Evolutionary conservation across 371 early-diverging fungal genomes (phyloP), one percentile per base, ranked within the genome.

Genomic region (Rhizopus microsporus): DNA sequence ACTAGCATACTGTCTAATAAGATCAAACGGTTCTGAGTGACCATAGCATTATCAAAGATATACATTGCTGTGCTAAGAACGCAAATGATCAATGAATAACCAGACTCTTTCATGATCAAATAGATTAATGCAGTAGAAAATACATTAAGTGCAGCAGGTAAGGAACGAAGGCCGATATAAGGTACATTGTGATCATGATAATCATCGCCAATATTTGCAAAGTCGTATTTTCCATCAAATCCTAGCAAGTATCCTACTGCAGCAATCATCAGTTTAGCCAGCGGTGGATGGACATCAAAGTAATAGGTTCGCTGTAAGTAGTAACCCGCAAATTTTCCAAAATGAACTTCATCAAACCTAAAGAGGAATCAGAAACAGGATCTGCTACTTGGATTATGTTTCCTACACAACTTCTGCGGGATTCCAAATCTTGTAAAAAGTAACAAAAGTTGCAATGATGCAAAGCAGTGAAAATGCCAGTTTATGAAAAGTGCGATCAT

Each of bases 241-340:
- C 98, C 97, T 31, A 92, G 71, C 23, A 95, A 64, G 57, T 82
- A 89, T 1, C 95, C 96, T 50, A 80, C 83, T 17, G 85, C 84
- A 8, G 97, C 99, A 13, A 98, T 76, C 71, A 99, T 79, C 76
- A 99, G 67, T 72, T 99, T 99, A 23, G 99, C 99, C 40, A 99
- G 82, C 4, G 99, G 99, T 37, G 99, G 99, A 68, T 99, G 99
- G 13, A 99, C 99, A 73, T 99, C 99, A 80, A 99, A 99, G 75
- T 91, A 99, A 79, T 96, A 99, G 45, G 88, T 84, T 30, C 97
- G 75, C 9, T 88, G 82, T 37, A 99, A 69, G 67, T 99, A 99
- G 76, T 90, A 95, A 13, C 91, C 87, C 10, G 98, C 93, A 81
- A 99, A 99, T 72, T 99, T 99, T 51, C 99, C 99, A 87, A 99